Percentiles rank a stretch among this genome's conserved stretches.
Conservation (phyloP, 805 yeast genomes). For the Myxozyma geophila region DNA sequence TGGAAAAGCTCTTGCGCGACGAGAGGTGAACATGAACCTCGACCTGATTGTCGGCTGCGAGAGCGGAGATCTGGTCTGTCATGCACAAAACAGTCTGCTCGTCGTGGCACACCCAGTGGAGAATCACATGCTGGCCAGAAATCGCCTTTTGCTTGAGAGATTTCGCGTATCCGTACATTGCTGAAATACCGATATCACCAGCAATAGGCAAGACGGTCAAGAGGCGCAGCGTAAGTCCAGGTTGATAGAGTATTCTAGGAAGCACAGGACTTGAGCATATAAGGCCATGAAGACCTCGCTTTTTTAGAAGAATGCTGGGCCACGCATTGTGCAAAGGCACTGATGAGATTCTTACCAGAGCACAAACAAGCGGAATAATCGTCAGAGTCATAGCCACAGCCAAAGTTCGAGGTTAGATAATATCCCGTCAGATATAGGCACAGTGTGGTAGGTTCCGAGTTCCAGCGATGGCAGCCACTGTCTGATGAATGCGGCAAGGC, state of each 20-base stretch:
- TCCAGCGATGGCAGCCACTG: not conserved
- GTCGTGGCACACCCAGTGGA: constrained; percentile 24
- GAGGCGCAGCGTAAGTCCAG: constrained; percentile 1
- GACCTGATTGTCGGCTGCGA: not conserved
- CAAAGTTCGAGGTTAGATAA: not conserved
- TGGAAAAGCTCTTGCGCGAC: not conserved
- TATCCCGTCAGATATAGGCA: not conserved
- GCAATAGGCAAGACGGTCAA: constrained; percentile 56
- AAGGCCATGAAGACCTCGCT: not conserved
- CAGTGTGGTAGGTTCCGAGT: not conserved
- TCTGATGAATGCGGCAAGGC: not conserved
- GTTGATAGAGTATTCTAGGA: not conserved
- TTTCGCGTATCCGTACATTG: constrained; percentile 54
- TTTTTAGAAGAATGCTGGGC: not conserved
- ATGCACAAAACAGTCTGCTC: constrained; percentile 1
- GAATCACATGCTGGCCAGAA: constrained; percentile 16
- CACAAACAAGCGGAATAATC: constrained; percentile 4
- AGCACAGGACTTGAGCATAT: not conserved
- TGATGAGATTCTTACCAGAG: not conserved
- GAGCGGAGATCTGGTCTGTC: constrained; percentile 4
- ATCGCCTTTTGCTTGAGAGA: constrained; percentile 25
- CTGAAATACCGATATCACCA: constrained; percentile 71
- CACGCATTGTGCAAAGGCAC: not conserved
- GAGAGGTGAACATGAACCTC: constrained; percentile 22
- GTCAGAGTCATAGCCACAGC: not conserved